Evolutionary conservation across 257 asterid genomes (phyloP), one percentile per base, ranked within the genome.

Genomic region (Fraxinus anomala): DNA sequence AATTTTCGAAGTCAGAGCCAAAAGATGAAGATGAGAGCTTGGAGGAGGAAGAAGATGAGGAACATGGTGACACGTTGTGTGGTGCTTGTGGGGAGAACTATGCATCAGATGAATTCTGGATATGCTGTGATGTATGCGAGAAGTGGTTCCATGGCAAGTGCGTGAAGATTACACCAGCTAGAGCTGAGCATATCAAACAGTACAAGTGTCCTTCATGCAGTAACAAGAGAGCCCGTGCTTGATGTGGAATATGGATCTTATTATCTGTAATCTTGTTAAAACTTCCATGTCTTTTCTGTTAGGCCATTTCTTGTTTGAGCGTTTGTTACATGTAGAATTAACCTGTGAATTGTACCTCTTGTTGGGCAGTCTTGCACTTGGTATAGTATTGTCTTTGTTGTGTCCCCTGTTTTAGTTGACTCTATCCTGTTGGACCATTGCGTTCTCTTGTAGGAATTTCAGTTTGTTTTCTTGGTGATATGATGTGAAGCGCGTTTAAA

Each of bases 121-220:
- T 93, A 72, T 91, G 91, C 81, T 93, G 98, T 17, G 97, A 93
- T 77, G 72, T 83, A 24, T 91, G 97, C 28, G 94, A 91, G 88
- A 90, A 80, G 78, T 93, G 98, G 98, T 91, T 90, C 82, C 98
- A 91, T 61, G 98, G 98, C n/a, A 84, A 91, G 81, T 93, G 97
- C 19, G 97, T 91, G 79, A 91, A 93, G 88, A 89, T 93, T 42
- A 91, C 94, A 19, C 93, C 94, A 33, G 91, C 97, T 47, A 84
- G 77, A 70, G 97, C 97, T 3, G 91, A 89, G 84, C 89, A 86
- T 76, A 91, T 91, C 79, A 89, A 92, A 91, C 91, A 88, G 81
- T 92, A 88, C 89, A 92, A 89, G 80, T 92, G 97, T 40, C 97
- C 97, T 9, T 74, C 94, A 4, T 93, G 97, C 91, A 87, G 86